Conservation (phyloP, 768 basidiomycete species). For the Multifurca ochricompacta region DNA sequence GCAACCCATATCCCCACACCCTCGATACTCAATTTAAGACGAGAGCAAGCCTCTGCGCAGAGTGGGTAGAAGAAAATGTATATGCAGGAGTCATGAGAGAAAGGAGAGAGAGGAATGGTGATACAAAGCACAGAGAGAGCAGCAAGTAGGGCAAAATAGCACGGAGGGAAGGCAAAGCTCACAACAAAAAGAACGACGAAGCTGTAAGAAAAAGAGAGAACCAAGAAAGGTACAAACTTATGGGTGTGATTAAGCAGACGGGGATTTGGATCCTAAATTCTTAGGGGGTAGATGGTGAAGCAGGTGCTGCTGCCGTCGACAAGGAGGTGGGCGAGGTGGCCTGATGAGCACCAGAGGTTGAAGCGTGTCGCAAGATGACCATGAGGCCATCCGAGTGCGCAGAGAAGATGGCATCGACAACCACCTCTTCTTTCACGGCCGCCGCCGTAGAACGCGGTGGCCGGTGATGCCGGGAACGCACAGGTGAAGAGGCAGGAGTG, state of each 20-base stretch:
- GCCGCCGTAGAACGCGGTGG: not conserved
- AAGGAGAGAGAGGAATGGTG: not conserved
- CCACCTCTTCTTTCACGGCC: slow-evolving; percentile 34
- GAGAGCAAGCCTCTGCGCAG: not conserved
- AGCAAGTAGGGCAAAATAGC: not conserved
- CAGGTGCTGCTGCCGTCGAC: not conserved
- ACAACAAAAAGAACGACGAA: not conserved
- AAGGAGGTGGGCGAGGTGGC: not conserved
- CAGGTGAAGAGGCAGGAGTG: not conserved
- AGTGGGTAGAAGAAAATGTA: not conserved
- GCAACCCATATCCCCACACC: too few relatives aligned
- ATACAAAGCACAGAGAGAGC: slow-evolving; percentile 4
- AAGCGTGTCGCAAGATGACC: slow-evolving; percentile 59
- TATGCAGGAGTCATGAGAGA: not conserved
- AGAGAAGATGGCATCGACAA: slow-evolving; percentile 77
- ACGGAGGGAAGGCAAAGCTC: not conserved
- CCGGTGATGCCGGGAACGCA: not conserved
- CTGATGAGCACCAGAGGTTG: slow-evolving; percentile 10
- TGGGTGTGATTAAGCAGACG: not conserved
- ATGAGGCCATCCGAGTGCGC: slow-evolving; percentile 81
- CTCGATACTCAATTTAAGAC: too few relatives aligned
- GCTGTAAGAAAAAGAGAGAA: not conserved
- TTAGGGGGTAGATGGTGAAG: not conserved
- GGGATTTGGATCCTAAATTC: not conserved
- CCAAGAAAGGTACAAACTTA: not conserved